Conservation (phyloP, 2,329 filamentous ascomycete genomes). For the Penicillium fuscoglaucum region DNA sequence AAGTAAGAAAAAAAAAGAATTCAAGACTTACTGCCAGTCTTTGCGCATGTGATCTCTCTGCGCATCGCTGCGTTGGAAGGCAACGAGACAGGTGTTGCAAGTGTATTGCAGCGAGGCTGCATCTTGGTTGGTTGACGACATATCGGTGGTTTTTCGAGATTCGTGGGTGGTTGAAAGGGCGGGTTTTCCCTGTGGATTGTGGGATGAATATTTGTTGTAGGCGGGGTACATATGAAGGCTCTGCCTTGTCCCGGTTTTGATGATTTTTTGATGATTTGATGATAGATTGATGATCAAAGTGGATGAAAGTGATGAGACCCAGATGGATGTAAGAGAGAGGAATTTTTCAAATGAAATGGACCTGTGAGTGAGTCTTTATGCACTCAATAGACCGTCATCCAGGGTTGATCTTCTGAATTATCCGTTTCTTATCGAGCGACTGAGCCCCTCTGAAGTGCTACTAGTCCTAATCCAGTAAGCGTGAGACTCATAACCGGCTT, state of each 20-base stretch:
- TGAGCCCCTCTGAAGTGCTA: background rate
- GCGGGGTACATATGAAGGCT: constrained; percentile 27
- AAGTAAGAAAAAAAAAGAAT: background rate
- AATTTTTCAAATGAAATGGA: background rate
- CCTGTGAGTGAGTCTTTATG: constrained; percentile 4
- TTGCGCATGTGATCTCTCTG: constrained; percentile 96
- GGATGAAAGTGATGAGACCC: background rate
- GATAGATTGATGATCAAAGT: background rate
- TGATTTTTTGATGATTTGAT: background rate
- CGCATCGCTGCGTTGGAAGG: constrained; percentile 88
- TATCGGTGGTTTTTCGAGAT: constrained; percentile 9
- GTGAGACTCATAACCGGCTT: background rate
- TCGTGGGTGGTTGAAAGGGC: constrained; percentile 10
- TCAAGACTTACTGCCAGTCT: constrained; percentile 85
- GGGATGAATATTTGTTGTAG: constrained; percentile 32
- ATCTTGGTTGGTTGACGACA: constrained; percentile 30
- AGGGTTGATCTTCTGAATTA: background rate
- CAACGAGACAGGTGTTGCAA: constrained; percentile 97
- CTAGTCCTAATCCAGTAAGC: constrained; percentile 5
- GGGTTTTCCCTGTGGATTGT: constrained; percentile 16
- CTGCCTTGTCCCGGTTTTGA: constrained; percentile 7
- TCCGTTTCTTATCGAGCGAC: constrained; percentile 13
- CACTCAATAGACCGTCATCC: background rate
- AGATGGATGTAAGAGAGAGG: background rate
- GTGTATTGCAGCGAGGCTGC: constrained; percentile 74